Conservation (phyloP, 2,329 filamentous ascomycete genomes). For the Penicillium sp. region DNA sequence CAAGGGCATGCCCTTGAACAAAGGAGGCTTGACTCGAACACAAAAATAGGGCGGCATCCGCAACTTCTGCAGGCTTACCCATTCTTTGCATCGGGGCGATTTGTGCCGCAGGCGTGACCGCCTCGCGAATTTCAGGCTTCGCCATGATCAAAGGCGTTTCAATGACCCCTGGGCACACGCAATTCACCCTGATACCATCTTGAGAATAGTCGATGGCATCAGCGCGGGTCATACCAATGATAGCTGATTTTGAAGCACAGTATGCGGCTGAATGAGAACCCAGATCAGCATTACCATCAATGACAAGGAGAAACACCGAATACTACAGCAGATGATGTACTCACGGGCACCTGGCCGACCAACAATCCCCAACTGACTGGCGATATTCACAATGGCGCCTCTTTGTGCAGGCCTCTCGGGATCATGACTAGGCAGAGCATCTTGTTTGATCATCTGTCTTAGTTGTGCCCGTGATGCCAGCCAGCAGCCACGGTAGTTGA, state of each 20-base stretch:
- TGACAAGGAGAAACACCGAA: neutral
- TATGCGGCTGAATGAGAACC: slow-evolving; percentile 43
- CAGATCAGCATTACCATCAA: neutral
- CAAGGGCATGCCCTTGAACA: slow-evolving; percentile 48
- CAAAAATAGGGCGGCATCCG: slow-evolving; percentile 47
- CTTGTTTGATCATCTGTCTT: slow-evolving; percentile 43
- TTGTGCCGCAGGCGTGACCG: slow-evolving; percentile 39
- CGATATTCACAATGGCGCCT: slow-evolving; percentile 49
- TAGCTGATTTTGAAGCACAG: slow-evolving; percentile 53
- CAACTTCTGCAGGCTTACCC: slow-evolving; percentile 47
- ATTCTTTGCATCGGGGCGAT: slow-evolving; percentile 49
- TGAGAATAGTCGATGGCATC: slow-evolving; percentile 53
- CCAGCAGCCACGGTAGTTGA: slow-evolving; percentile 53
- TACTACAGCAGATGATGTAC: slow-evolving; percentile 12
- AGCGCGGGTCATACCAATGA: slow-evolving; percentile 52
- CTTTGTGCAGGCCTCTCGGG: slow-evolving; percentile 33
- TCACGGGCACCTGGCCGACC: slow-evolving; percentile 42
- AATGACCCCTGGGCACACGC: slow-evolving; percentile 40
- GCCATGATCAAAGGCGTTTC: slow-evolving; percentile 45
- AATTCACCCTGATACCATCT: slow-evolving; percentile 30
- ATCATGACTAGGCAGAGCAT: slow-evolving; percentile 38
- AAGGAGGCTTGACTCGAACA: slow-evolving; percentile 47
- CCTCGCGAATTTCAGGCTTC: slow-evolving; percentile 34
- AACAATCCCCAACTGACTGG: slow-evolving; percentile 50
- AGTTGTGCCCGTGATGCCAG: slow-evolving; percentile 43